phyloP scores from a whole-genome alignment of 106 monocot species.

The Gastrodia elata region DNA sequence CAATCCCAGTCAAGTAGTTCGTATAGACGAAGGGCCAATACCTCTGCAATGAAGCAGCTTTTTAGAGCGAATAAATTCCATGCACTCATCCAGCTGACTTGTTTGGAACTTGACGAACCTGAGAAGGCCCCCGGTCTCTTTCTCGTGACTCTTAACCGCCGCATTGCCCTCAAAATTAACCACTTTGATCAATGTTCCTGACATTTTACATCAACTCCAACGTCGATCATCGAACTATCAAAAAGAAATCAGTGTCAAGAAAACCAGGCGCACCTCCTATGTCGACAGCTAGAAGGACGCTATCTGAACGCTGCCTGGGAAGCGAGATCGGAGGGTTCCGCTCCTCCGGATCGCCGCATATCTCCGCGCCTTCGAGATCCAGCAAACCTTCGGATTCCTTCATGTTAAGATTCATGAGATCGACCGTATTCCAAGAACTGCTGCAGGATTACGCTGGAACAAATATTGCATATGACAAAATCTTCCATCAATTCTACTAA shows the following conservation, averaged over 20 bases:
- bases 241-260: background rate
- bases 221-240: background rate
- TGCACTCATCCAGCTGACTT: slow-evolving; percentile 43
- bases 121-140: slow-evolving; percentile 24
- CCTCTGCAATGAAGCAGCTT: slow-evolving; percentile 17
- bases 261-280: slow-evolving; percentile 21
- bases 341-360: slow-evolving; percentile 21
- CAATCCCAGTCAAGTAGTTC: background rate
- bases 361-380: slow-evolving; percentile 26
- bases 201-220: background rate
- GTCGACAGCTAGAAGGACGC: slow-evolving; percentile 24
- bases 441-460: background rate
- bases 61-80: slow-evolving; percentile 42
- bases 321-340: slow-evolving; percentile 31
- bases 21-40: background rate
- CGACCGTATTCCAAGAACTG: background rate
- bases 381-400: slow-evolving; percentile 2
- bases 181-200: slow-evolving; percentile 38
- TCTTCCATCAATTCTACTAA: too few species aligned
- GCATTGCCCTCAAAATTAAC: slow-evolving; percentile 23
- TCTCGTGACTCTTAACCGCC: slow-evolving; percentile 7
- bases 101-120: slow-evolving; percentile 49
- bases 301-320: slow-evolving; percentile 16
- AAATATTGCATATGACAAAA: too few species aligned
- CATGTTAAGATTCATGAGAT: background rate